Conservation (phyloP, 2,329 filamentous ascomycete species). For the Pyricularia grisea region DNA sequence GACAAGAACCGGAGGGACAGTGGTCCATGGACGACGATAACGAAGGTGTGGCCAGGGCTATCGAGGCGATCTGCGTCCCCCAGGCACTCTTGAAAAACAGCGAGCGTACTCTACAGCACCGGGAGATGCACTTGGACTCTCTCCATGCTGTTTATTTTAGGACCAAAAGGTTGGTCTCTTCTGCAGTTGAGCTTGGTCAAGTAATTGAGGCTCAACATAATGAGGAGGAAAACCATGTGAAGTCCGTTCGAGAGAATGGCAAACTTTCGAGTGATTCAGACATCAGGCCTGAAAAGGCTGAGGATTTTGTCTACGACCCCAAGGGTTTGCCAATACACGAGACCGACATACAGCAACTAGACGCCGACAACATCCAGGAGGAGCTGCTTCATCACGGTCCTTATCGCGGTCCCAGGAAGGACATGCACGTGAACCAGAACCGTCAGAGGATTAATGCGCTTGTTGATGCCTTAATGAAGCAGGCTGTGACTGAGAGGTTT, state of each 20-base stretch:
- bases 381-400: not conserved
- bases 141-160: not conserved
- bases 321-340: constrained; percentile 22
- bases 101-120: not conserved
- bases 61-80: not conserved
- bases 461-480: constrained; percentile 19
- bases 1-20: not conserved
- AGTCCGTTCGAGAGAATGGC: not conserved
- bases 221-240: not conserved
- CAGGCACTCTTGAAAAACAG: not conserved
- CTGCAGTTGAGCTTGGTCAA: not conserved
- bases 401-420: not conserved
- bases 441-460: constrained; percentile 21
- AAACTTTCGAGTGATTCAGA: not conserved
- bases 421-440: constrained; percentile 8
- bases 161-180: not conserved
- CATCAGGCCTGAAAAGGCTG: not conserved
- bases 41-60: not conserved
- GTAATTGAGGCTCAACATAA: not conserved
- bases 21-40: not conserved
- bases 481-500: constrained; percentile 16
- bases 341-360: not conserved
- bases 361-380: not conserved
- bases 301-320: not conserved
- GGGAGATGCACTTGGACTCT: not conserved